Conservation (phyloP, 2,329 filamentous ascomycete genomes). For the Xylaria sp. region DNA sequence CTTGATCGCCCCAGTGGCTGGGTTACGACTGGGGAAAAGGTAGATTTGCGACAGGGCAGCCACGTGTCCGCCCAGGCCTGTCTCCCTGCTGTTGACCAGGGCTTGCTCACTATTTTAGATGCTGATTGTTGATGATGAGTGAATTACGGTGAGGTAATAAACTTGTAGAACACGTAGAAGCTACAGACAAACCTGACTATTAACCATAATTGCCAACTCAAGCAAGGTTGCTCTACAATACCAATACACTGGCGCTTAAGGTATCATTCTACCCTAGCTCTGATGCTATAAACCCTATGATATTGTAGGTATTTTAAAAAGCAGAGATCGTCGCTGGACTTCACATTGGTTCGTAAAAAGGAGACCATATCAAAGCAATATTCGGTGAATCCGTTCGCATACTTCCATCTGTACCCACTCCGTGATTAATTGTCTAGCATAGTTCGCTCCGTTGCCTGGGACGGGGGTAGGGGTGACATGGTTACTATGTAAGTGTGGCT, state of each 20-base stretch:
- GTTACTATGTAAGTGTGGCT: not conserved
- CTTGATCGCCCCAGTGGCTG: constrained; percentile 4
- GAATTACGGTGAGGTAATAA: not conserved
- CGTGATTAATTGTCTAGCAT: not conserved
- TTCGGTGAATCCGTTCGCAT: not conserved
- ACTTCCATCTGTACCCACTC: not conserved
- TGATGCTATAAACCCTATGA: not conserved
- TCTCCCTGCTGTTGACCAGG: not conserved
- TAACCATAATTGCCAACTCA: not conserved
- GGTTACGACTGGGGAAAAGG: constrained; percentile 8
- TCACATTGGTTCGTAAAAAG: not conserved
- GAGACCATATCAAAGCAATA: not conserved
- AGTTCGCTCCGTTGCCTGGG: not conserved
- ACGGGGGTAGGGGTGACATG: not conserved
- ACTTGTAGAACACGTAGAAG: too few relatives aligned
- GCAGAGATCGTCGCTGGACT: not conserved
- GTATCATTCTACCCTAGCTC: not conserved
- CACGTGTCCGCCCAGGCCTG: constrained; percentile 20
- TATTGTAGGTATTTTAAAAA: not conserved
- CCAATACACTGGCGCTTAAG: not conserved
- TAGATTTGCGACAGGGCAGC: constrained; percentile 27
- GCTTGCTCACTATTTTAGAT: not conserved
- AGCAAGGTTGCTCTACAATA: not conserved
- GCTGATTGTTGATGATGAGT: not conserved
- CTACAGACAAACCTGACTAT: not conserved